Evolutionary conservation across 2,329 filamentous ascomycete species (phyloP).

Genomic region (Pseudogymnoascus sp.): DNA sequence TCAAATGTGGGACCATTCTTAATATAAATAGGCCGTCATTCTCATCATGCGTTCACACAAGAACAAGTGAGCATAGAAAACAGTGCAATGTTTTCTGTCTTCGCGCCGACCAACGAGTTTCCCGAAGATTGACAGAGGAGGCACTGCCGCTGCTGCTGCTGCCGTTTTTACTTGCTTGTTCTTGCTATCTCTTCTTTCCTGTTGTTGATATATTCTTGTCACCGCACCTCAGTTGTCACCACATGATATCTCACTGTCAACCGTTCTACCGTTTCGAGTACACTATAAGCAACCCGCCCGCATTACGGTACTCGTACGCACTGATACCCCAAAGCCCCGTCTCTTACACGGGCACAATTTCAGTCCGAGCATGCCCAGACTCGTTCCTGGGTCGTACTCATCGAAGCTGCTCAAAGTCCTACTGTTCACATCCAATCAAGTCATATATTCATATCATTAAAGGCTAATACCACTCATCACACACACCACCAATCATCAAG

Average conservation of each 20-base stretch:
- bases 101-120: too few species aligned
- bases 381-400: neutral
- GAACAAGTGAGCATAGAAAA: too few species aligned
- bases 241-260: neutral
- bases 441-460: conserved; percentile 5
- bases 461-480: neutral
- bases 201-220: neutral
- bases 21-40: neutral
- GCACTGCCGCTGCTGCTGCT: too few species aligned
- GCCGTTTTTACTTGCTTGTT: neutral
- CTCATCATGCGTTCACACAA: neutral
- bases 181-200: neutral
- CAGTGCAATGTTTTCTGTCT: too few species aligned
- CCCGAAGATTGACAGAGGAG: too few species aligned
- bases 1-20: neutral
- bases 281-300: neutral
- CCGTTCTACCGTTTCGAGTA: neutral
- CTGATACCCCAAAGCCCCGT: too few species aligned
- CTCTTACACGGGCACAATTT: fast-evolving
- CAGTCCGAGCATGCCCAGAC: neutral
- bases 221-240: neutral
- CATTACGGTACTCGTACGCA: neutral
- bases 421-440: neutral
- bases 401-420: too few species aligned
- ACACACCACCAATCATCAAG: neutral